phyloP scores from a whole-genome alignment of 192 early-diverging fungal species.

The Lobosporangium transversale region DNA sequence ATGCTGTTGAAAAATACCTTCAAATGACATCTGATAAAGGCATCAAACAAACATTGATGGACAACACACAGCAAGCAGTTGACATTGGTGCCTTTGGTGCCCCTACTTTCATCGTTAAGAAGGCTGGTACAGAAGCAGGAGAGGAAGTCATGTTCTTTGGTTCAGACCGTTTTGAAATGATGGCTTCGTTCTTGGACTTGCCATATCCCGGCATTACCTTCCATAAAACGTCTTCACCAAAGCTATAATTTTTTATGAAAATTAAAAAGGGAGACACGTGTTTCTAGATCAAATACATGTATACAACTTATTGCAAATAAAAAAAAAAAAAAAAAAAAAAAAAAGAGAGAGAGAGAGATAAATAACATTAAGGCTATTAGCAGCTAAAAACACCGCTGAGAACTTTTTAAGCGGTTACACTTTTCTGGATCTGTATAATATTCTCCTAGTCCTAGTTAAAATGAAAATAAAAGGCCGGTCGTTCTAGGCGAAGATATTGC shows the following conservation, averaged over 20 bases:
- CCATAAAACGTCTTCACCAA: neutral
- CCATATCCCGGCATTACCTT: constrained; percentile 33
- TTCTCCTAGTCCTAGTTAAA: too few species aligned
- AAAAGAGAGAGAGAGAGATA: too few species aligned
- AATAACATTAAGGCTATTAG: too few species aligned
- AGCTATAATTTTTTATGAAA: neutral
- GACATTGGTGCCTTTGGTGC: constrained; percentile 41
- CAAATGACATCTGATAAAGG: constrained; percentile 16
- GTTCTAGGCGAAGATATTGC: too few species aligned
- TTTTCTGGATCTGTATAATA: too few species aligned
- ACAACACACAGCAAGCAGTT: constrained; percentile 43
- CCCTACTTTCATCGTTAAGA: constrained; percentile 36
- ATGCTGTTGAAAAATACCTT: constrained; percentile 10
- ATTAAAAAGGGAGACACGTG: neutral
- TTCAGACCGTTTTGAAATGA: constrained; percentile 40
- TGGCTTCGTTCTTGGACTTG: constrained; percentile 20
- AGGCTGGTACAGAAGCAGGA: constrained; percentile 14
- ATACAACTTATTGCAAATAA: too few species aligned
- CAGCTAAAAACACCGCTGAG: too few species aligned
- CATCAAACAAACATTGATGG: constrained; percentile 29
- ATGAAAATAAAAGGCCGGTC: too few species aligned
- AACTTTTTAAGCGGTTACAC: too few species aligned
- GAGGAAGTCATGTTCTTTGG: constrained; percentile 36
- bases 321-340: constrained; percentile 3
- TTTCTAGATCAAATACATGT: neutral